Conservation (phyloP, 73 alveolate species). For the Stentor roeselii region DNA sequence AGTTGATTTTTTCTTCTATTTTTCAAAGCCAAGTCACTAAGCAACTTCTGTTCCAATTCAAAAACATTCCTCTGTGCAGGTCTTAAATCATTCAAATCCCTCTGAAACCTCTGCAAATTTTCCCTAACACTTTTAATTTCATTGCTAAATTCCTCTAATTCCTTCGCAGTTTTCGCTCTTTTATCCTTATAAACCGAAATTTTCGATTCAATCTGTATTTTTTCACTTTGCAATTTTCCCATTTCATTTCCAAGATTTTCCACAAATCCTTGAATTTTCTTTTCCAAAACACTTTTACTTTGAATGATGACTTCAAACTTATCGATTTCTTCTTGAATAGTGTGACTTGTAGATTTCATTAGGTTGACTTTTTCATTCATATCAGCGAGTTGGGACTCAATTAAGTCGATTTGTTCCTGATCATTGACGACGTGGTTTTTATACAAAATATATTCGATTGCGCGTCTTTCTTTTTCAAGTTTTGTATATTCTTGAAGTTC, state of each 20-base stretch:
- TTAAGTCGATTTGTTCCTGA: constrained; percentile 47
- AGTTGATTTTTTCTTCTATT: constrained; percentile 26
- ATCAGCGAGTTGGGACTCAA: constrained; percentile 46
- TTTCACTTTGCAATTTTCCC: constrained; percentile 7
- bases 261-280: constrained; percentile 30
- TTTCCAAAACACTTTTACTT: constrained; percentile 42
- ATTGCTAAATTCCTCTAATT: constrained; percentile 40
- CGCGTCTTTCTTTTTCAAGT: constrained; percentile 60
- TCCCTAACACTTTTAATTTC: constrained; percentile 22
- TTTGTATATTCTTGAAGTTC: constrained; percentile 55
- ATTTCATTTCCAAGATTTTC: constrained; percentile 34
- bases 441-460: constrained; percentile 51
- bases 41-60: neutral
- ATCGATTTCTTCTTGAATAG: constrained; percentile 46
- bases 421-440: constrained; percentile 50
- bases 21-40: neutral
- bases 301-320: constrained; percentile 39
- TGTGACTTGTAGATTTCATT: constrained; percentile 36
- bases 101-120: constrained; percentile 34
- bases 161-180: constrained; percentile 45
- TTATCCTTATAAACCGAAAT: constrained; percentile 47
- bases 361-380: constrained; percentile 45
- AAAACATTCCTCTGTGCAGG: neutral
- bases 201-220: constrained; percentile 35
- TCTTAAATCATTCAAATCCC: constrained; percentile 13